Evolutionary conservation across 495 filamentous ascomycete genomes (phyloP), one percentile per base, ranked within the genome.

Genomic region (Lindgomyces ingoldianus): DNA sequence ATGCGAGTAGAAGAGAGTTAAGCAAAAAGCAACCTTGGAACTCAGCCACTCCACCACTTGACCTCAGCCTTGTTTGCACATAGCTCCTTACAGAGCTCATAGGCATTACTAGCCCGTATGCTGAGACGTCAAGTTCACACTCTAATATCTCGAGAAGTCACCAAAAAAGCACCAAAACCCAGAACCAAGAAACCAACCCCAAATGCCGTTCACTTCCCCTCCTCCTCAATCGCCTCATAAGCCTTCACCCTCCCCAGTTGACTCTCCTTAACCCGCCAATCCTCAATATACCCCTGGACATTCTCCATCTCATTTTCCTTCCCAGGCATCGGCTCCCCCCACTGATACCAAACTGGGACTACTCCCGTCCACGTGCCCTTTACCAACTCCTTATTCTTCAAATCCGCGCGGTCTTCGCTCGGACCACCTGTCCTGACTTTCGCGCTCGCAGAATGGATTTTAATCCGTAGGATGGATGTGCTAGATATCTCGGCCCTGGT

Each of bases 361-460:
- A 94, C 90, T 0, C 91, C 92, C 0, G 88, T 89, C 91, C 91
- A 96, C 9, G 89, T 84, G 29, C 78, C 77, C n/a, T 72, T 75
- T n/a, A 78, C 78, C 42, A 95, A 57, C 30, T 81, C 83, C 18
- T 79, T 78, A 57, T 89, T 79, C 30, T 82, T 81, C 53, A 78
- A 70, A 73, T 96, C 92, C 51, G 79, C 85, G 52, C 76, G 81
- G 57, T 91, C 89, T 68, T 96, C 92, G 8, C 79, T 78, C 0
- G 90, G 87, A 36, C 76, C 77, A 0, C 91, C 92, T 16, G 75
- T 78, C 1, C 90, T 76, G 39, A 93, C 77, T 82, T 96, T 96
- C 16, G 88, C 91, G 71, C 87, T 90, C 2, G 89, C 92, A 67
- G 81, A 82, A 10, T 78, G 76, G 60, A 96, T 77, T 25, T 73